Base-by-base conservation (phyloP, 1,284 basidiomycete genomes). In the Leccinum ponderosum region DNA sequence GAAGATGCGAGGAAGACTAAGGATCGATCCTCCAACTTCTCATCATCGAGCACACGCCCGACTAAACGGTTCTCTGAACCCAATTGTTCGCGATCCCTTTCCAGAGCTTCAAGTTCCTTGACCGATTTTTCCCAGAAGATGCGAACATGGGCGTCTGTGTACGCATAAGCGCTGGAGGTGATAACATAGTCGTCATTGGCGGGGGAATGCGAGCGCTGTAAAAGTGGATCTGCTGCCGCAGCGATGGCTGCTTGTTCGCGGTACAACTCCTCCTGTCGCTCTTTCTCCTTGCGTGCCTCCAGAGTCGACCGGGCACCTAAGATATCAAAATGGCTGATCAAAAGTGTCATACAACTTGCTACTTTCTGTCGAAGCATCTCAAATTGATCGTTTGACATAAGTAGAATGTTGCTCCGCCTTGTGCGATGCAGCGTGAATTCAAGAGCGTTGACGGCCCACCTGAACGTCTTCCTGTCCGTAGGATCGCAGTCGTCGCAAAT, bases 401-500 rank as follows among this genome's bases (percentile, higher is more conserved):
- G 89, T 15, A 98, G 84, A 67, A 99, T 99, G 69, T 94, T 94
- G 69, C 93, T 94, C 57, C 93, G 88, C 64, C 90, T 86, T 4
- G 97, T 99, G 65, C 96, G 90, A 69, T 91, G 86, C 68, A 95
- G 87, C 3, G 95, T 92, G 72, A 97, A 98, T 72, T 98, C 95
- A 17, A 99, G 85, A 4, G 97, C 96, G 57, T 92, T 93, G 58
- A 99, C 95, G 1, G 97, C 97, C 95, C 97, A 99, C 73, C 94
- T 91, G 84, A 99, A 99, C 0, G 96, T 99, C 76, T 92, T 94
- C 63, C 95, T 87, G 74, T 99, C 97, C 51, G 94, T 93, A 2
- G 95, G 94, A 69, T 98, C 93, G 77, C 97, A 99, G 69, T 97
- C 94, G 73, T 98, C 96, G 76, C 95, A 98, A 65, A 99, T 97